Evolutionary conservation across 345 rosid genomes (phyloP), one percentile per base, ranked within the genome.

Genomic region (Bruguiera sexangula): DNA sequence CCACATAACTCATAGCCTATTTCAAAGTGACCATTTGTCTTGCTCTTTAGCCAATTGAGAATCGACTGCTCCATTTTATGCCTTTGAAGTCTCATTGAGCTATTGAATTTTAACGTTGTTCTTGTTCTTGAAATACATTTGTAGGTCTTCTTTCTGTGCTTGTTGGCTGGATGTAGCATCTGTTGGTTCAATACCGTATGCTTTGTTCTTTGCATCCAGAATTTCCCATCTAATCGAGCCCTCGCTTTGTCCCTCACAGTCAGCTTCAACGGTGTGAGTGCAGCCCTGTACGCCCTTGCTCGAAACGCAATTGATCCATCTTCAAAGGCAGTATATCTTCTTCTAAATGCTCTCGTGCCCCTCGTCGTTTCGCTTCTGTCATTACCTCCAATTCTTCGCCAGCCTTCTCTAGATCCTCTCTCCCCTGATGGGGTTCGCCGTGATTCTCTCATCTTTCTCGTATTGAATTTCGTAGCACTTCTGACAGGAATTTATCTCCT

Each of bases 171-270:
- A 71, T 80, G 87, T 68, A 91, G 97, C 78, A 94, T 94, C 56
- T 91, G 97, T 62, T 94, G 97, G 98, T 94, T 94, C 89, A 94
- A 94, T 85, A 94, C 98, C 18, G 93, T 94, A 6, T 94, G 98
- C 66, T 91, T 88, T 76, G 93, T 91, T 30, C 92, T 91, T 31
- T 94, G 97, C 89, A 87, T 91, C 39, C 80, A 81, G 13, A 91
- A 92, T 77, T 95, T 95, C 86, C 89, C 96, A 15, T 73, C 80
- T 18, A 90, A 85, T 67, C 70, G 93, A 67, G 74, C 99, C 54
- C 87, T 94, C 24, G 98, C 98, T 29, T 69, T 94, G 4, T 91
- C 97, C 26, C 96, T 94, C 16, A 94, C 98, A 21, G 87, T 94
- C 3, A 83, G 96, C 87, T 94, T 89, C 85, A 94, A 94, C 59